Percentiles rank a stretch among this genome's conserved stretches.
Conservation (phyloP, 208 protist species). For the Eutreptiella sp. region DNA sequence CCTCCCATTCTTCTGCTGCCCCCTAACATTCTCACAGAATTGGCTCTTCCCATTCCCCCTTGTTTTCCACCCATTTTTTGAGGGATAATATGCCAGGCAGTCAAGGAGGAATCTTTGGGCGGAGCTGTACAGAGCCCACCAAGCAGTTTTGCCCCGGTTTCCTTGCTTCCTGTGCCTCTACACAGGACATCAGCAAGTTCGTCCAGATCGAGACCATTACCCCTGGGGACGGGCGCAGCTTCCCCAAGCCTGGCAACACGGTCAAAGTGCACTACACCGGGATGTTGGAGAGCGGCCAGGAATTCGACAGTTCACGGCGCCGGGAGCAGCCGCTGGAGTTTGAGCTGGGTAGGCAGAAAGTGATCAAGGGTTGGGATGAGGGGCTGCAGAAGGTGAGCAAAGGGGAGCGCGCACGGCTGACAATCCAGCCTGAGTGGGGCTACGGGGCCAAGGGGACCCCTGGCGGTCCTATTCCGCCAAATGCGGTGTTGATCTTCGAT, state of each 20-base stretch:
- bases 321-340: slow-evolving; percentile 43
- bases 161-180: too few species aligned
- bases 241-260: background rate
- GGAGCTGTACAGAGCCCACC: too few species aligned
- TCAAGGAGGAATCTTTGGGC: too few species aligned
- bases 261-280: slow-evolving; percentile 29
- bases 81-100: too few species aligned
- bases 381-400: slow-evolving; percentile 41
- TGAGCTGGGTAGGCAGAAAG: slow-evolving; percentile 35
- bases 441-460: too few species aligned
- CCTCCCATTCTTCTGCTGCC: too few species aligned
- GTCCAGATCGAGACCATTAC: slow-evolving; percentile 6
- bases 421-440: slow-evolving; percentile 35
- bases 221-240: slow-evolving; percentile 2
- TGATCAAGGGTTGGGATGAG: slow-evolving; percentile 52
- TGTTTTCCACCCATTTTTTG: too few species aligned
- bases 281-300: slow-evolving; percentile 24
- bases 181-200: too few species aligned
- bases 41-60: too few species aligned
- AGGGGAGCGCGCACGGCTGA: slow-evolving; percentile 39
- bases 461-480: slow-evolving; percentile 40
- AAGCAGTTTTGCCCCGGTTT: too few species aligned
- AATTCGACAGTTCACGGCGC: slow-evolving; percentile 32
- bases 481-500: slow-evolving; percentile 37
- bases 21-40: too few species aligned